phyloP scores from a whole-genome alignment of 371 early-diverging fungal genomes.

The Funneliformis caledonium region DNA sequence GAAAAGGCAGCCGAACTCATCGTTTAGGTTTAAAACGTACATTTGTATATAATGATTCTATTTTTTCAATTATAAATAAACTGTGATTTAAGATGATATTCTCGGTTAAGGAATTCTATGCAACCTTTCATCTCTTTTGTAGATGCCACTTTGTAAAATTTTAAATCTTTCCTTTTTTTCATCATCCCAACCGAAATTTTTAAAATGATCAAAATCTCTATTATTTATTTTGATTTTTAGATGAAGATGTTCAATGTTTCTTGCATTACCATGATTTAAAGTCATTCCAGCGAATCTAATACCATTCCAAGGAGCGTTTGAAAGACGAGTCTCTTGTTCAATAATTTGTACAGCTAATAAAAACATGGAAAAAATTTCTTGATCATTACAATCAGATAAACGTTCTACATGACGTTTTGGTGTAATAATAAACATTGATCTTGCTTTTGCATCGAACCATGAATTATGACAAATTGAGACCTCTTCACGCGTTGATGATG shows the following conservation, averaged over 20 bases:
- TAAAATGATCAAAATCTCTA: slow-evolving; percentile 18
- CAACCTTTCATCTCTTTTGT: slow-evolving; percentile 36
- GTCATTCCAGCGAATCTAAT: slow-evolving; percentile 32
- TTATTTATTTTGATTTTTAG: slow-evolving; percentile 27
- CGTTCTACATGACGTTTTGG: slow-evolving; percentile 40
- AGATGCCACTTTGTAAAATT: slow-evolving; percentile 25
- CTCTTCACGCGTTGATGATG: slow-evolving; percentile 7
- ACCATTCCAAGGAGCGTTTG: slow-evolving; percentile 15
- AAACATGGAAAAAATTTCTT: slow-evolving; percentile 40
- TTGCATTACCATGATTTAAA: slow-evolving; percentile 42
- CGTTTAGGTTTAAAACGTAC: not conserved
- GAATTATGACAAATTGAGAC: not conserved
- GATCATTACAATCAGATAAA: slow-evolving; percentile 40
- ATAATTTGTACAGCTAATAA: not conserved
- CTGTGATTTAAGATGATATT: not conserved
- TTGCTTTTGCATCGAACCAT: slow-evolving; percentile 41
- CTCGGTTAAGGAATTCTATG: slow-evolving; percentile 3
- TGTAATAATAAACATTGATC: slow-evolving; percentile 41
- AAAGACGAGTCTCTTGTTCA: slow-evolving; percentile 16
- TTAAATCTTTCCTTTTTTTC: slow-evolving; percentile 25
- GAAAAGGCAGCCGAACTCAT: slow-evolving; percentile 46
- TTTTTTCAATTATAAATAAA: not conserved
- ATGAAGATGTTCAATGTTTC: slow-evolving; percentile 41
- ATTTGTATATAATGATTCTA: not conserved
- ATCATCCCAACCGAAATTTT: slow-evolving; percentile 36